Percentiles rank a stretch among this genome's conserved stretches.
phyloP scores from a whole-genome alignment of 2,329 filamentous ascomycete species.

The Amylocarpus encephaloides region DNA sequence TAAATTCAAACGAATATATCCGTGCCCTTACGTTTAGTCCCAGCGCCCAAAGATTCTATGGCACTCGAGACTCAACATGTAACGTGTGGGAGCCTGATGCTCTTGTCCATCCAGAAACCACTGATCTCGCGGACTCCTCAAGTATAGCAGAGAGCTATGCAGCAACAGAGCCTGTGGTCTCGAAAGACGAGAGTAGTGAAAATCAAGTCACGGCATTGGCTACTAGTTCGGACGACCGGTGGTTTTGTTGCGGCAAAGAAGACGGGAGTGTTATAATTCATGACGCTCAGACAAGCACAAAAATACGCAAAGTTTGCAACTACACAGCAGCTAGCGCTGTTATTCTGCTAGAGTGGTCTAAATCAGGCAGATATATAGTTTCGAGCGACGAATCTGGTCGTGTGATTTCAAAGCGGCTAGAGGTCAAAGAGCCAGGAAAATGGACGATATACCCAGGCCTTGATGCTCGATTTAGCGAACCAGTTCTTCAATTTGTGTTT shows the following conservation, averaged over 20 bases:
- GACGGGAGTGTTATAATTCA: slow-evolving; percentile 20
- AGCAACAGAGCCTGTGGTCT: not conserved
- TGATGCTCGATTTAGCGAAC: slow-evolving; percentile 6
- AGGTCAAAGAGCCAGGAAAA: not conserved
- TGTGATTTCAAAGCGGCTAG: slow-evolving; percentile 12
- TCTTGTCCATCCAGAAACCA: not conserved
- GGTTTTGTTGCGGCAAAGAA: slow-evolving; percentile 23
- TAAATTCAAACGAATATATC: not conserved
- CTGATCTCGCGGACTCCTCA: not conserved
- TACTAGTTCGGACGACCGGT: slow-evolving; percentile 3
- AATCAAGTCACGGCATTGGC: slow-evolving; percentile 12
- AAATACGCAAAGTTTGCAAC: not conserved
- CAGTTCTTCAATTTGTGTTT: slow-evolving; percentile 10
- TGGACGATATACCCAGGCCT: slow-evolving; percentile 13
- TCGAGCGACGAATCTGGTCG: slow-evolving; percentile 14
- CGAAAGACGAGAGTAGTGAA: not conserved
- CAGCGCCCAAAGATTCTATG: not conserved
- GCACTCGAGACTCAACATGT: not conserved
- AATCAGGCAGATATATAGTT: slow-evolving; percentile 11
- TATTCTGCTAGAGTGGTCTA: too few relatives aligned
- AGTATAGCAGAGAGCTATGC: not conserved
- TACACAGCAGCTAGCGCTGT: too few relatives aligned
- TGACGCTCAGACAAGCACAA: slow-evolving; percentile 4
- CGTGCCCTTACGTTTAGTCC: not conserved
- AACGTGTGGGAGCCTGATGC: not conserved